A percentile compares a stretch with the other conserved stretches of the same genome.
These are phyloP conservation scores for Ploettnerulaceae sp. DNA, from an alignment of 2,329 filamentous ascomycete genomes.

Conservation along the genomic window DNA sequence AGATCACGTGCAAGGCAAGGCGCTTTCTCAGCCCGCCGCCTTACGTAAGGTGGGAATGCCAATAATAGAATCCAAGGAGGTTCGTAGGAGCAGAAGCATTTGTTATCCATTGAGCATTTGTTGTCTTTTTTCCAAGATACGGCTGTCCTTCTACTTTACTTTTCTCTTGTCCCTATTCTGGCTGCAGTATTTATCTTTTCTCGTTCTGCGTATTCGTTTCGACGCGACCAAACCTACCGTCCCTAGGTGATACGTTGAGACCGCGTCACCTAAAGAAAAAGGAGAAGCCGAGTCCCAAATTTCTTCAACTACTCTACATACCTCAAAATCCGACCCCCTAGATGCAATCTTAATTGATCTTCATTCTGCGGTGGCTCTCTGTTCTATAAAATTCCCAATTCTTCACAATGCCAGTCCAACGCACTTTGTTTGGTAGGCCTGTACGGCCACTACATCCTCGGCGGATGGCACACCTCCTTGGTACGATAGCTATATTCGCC, in stretches of 20 bases:
- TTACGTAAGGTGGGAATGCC: too few relatives aligned
- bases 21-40: too few relatives aligned
- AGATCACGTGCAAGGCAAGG: slow-evolving; percentile 4
- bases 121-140: too few relatives aligned
- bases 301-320: neutral
- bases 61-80: too few relatives aligned
- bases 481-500: slow-evolving; percentile 48
- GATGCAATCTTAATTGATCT: slow-evolving; percentile 18
- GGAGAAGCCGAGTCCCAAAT: neutral
- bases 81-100: too few relatives aligned
- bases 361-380: slow-evolving; percentile 2
- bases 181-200: too few relatives aligned
- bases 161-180: too few relatives aligned
- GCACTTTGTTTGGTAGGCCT: slow-evolving; percentile 44
- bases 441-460: slow-evolving; percentile 48
- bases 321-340: neutral
- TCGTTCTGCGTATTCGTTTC: too few relatives aligned
- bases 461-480: slow-evolving; percentile 48
- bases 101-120: too few relatives aligned
- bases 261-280: neutral
- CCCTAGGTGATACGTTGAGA: neutral
- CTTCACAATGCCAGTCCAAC: slow-evolving; percentile 43
- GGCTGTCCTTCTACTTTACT: too few relatives aligned
- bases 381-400: neutral
- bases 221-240: too few relatives aligned